Base-by-base conservation (phyloP, 2,329 filamentous ascomycete species). In the Coniochaeta sp. region DNA sequence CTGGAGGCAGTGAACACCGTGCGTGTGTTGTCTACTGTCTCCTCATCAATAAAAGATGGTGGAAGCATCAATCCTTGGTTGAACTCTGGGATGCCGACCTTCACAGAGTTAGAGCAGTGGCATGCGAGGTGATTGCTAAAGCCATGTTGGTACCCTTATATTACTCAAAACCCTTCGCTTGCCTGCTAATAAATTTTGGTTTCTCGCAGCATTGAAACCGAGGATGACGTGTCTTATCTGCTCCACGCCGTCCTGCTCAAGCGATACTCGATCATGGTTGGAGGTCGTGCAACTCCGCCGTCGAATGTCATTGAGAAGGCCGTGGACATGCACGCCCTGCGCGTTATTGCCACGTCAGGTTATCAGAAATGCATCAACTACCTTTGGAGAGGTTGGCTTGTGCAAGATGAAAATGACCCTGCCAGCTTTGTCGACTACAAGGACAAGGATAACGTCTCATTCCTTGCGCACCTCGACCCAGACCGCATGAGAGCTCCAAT, bases 291-390 rank as follows among this genome's bases (percentile, higher is more conserved):
- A 47, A 92, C 91, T 0, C 77, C 81, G 1, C 90, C 93, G 0
- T 82, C 89, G 64, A 99, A 98, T 69, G 95, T 91, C 24, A 87
- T 99, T 62, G 95, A 99, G 73, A 90, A 91, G 69, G 91, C 95
- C 0, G 92, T 98, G 38, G 95, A 99, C 68, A 77, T 98, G 28
- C 95, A 99, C 71, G 91, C 93, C 1, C 79, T 98, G 54, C 82
- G 84, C 16, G 87, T 99, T 56, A 98, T 98, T 63, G 91, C 91
- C 2, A 93, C 90, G 0, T 92, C 91, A 0, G 93, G 95, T 28
- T 99, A 98, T 73, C 95, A 98, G 66, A 96, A 96, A 76, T 98
- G 93, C 71, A 91, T 98, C 68, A 85, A 82, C 63, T 91, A 96
- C 70, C 86, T 99, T 9, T 99, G 95, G 95, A 86, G 87, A 63